These are phyloP conservation scores for Rhodotorula sp. DNA, from an alignment of 1,284 basidiomycete species.

Conservation along the genomic window DNA sequence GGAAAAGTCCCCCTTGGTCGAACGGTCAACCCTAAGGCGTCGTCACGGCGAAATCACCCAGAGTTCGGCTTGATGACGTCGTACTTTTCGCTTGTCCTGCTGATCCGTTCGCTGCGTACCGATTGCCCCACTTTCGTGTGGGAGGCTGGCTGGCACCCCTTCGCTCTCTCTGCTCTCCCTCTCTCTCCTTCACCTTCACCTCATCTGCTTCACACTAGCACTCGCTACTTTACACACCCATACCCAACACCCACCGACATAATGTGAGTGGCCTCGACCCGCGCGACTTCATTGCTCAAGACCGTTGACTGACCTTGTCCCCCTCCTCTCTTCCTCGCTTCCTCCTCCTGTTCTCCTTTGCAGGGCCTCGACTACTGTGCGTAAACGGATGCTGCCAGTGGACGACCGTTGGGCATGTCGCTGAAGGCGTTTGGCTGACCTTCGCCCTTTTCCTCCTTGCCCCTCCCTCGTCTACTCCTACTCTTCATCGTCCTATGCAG, in stretches of 20 bases:
- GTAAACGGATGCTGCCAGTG: too few relatives aligned
- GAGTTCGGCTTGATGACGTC: too few relatives aligned
- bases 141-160: too few relatives aligned
- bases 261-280: background rate
- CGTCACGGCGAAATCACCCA: too few relatives aligned
- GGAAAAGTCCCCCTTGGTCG: too few relatives aligned
- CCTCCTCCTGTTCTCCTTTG: background rate
- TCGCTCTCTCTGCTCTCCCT: background rate
- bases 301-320: background rate
- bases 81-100: too few relatives aligned
- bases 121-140: background rate
- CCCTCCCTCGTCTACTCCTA: too few relatives aligned
- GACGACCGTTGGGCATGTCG: too few relatives aligned
- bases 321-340: background rate
- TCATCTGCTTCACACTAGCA: background rate
- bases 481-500: background rate
- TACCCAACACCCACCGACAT: background rate
- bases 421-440: too few relatives aligned
- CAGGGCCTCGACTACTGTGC: constrained; percentile 27
- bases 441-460: too few relatives aligned
- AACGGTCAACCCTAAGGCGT: too few relatives aligned
- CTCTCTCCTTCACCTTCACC: background rate
- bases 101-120: background rate
- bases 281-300: background rate
- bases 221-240: background rate